Base-by-base conservation (phyloP, 306 rosid genomes). In the Quercus aquifolioides region DNA sequence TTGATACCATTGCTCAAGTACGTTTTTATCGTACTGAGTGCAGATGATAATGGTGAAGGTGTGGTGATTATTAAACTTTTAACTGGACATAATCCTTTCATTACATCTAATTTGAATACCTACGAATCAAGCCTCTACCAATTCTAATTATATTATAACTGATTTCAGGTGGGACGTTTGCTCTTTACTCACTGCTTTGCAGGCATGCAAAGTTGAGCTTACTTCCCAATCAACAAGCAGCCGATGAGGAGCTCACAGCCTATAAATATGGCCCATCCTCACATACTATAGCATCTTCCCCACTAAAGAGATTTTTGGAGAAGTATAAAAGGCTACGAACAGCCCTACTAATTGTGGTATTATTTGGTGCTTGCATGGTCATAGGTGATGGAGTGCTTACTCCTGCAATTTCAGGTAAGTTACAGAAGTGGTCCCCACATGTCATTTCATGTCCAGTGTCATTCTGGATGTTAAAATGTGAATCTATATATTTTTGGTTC, bases 151-250 rank as follows among this genome's bases (percentile, higher is more conserved):
- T 72, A 38, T 73, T 69, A 51, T 73, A 41, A 77, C 77, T 71
- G 35, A 49, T 78, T 25, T 55, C 92, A 93, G 97, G 96, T 81
- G 97, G 97, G 74, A 91, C 96, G 4, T 93, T 91, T 87, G 94
- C 96, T 75, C 97, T 93, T 75, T 93, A 93, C 85, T 91, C 96
- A 1, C 84, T 91, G 78, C 96, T 93, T 46, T 91, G 96, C 80
- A 88, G 98, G 79, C 98, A 91, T 78, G 96, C 93, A 72, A 93
- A 91, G 83, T 87, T 93, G 84, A 88, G 91, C 81, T 75, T 93
- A 77, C 98, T 93, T 81, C 97, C 98, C 46, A 91, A 93, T 72
- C 98, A 91, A 77, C 97, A 93, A 87, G 98, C 96, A 59, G 93
- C 97, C 13, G 98, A 93, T 87, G 96, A 93, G 86, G 98, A 93